Evolutionary conservation across 192 early-diverging fungal species (phyloP), one percentile per base, ranked within the genome.

Genomic region (Podochytrium sp.): DNA sequence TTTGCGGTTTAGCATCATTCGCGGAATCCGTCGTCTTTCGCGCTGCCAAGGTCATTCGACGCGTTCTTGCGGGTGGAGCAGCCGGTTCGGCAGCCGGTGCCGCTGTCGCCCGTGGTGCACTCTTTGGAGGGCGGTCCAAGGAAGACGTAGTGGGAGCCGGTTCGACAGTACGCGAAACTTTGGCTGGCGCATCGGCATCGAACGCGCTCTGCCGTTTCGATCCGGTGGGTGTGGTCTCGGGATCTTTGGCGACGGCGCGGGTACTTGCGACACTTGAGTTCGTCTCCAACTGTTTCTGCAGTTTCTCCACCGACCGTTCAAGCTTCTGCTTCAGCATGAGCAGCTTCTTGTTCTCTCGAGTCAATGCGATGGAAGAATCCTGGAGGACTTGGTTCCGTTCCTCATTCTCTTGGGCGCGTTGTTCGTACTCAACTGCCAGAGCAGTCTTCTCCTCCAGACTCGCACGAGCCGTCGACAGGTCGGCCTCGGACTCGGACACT

Each of bases 341-440:
- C 7, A 69, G 66, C 66, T 69, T 69, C 32, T 69, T 69, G 51
- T 69, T 69, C 27, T 69, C 66, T 0, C 51, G 20, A 18, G 66
- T 53, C 30, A 69, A 53, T 27, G 38, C 35, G 2, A 69, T 55
- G 6, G 50, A 55, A 0, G 50, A 34, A 32, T 69, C 66, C 32
- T 69, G 66, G 32, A 69, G 43, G 4, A 37, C 37, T 37, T 69
- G 66, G 50, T 55, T 69, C 16, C 50, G 32, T 69, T 69, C 50
- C n/a, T 55, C 51, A 40, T 69, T 69, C 35, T 51, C 66, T 34
- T 69, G 66, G 0, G 66, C 66, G 14, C 51, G 66, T 34, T 25
- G 12, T 27, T 69, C 66, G n/a, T 35, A 53, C 43, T 69, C 50
- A 5, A n/a, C 2, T 3, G 51, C 66, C 2, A 69, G 20, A 20